Percentiles rank a stretch among this genome's conserved stretches.
Evolutionary conservation across 2,329 filamentous ascomycete species (phyloP).

Genomic region (Fusarium veterinarium): DNA sequence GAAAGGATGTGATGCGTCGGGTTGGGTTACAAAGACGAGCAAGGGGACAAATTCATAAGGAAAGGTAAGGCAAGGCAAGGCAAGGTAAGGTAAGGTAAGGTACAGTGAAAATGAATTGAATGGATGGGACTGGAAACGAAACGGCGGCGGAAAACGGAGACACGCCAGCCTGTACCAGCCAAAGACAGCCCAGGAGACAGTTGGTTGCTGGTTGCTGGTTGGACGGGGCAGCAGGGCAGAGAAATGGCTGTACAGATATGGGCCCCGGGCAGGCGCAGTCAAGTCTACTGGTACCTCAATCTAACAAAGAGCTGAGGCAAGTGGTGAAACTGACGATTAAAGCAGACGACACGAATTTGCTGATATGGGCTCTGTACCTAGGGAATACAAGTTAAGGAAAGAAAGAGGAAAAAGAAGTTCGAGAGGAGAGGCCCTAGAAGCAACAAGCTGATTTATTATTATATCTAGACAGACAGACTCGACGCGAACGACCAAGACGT

Average conservation of each 20-base stretch:
- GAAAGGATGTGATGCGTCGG: constrained; percentile 15
- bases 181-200: constrained; percentile 12
- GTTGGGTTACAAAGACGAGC: constrained; percentile 31
- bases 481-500: not conserved
- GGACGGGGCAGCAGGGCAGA: constrained; percentile 11
- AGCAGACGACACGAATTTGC: constrained; percentile 7
- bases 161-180: constrained; percentile 1
- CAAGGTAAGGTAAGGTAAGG: not conserved
- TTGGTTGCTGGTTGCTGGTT: constrained; percentile 20
- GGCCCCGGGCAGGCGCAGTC: constrained; percentile 13
- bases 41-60: constrained; percentile 30
- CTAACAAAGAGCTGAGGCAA: constrained; percentile 16
- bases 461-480: not conserved
- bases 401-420: not conserved
- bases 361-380: not conserved
- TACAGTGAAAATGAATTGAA: constrained; percentile 28
- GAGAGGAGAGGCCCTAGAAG: not conserved
- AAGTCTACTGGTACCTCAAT: not conserved
- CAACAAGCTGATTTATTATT: not conserved
- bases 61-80: not conserved
- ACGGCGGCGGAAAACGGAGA: constrained; percentile 36
- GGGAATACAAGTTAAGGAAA: not conserved
- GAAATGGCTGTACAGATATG: constrained; percentile 5
- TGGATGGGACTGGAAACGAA: constrained; percentile 13
- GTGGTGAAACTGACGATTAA: not conserved